These are phyloP conservation scores for Fraxinus pennsylvanica DNA, from an alignment of 257 asterid species.

Conservation along the genomic window DNA sequence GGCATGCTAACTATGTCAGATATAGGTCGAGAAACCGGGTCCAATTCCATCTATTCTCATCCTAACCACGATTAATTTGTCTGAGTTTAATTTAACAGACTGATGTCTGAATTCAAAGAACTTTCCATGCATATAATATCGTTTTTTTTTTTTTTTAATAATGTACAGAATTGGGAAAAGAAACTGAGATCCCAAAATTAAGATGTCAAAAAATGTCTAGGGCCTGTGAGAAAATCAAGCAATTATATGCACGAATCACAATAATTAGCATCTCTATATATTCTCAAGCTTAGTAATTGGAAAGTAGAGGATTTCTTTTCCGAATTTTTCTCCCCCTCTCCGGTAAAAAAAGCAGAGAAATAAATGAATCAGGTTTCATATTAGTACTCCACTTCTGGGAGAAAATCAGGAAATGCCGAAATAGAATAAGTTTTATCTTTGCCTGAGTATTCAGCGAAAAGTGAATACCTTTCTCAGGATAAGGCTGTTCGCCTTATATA, in stretches of 20 bases:
- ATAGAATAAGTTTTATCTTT: constrained; percentile 13
- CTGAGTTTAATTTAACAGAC: too few relatives aligned
- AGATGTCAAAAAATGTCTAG: background rate
- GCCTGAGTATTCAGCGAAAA: constrained; percentile 7
- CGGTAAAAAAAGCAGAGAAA: background rate
- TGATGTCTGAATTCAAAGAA: too few relatives aligned
- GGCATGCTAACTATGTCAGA: background rate
- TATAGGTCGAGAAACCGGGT: too few relatives aligned
- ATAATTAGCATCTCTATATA: too few relatives aligned
- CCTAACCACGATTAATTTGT: too few relatives aligned
- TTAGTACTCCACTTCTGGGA: background rate
- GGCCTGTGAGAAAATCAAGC: background rate
- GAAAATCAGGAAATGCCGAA: background rate
- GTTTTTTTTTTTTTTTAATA: background rate
- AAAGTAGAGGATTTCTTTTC: background rate
- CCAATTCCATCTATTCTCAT: too few relatives aligned
- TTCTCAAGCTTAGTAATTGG: background rate
- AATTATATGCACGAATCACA: too few relatives aligned
- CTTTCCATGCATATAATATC: too few relatives aligned
- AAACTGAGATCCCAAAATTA: background rate
- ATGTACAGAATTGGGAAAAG: constrained; percentile 4
- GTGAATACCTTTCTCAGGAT: constrained; percentile 72
- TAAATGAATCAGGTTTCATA: background rate
- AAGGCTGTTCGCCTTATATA: constrained; percentile 83
- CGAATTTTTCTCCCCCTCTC: background rate